Percentiles rank a stretch among this genome's conserved stretches.
phyloP scores from a whole-genome alignment of 2,329 filamentous ascomycete genomes.

The Cryphonectria japonica region DNA sequence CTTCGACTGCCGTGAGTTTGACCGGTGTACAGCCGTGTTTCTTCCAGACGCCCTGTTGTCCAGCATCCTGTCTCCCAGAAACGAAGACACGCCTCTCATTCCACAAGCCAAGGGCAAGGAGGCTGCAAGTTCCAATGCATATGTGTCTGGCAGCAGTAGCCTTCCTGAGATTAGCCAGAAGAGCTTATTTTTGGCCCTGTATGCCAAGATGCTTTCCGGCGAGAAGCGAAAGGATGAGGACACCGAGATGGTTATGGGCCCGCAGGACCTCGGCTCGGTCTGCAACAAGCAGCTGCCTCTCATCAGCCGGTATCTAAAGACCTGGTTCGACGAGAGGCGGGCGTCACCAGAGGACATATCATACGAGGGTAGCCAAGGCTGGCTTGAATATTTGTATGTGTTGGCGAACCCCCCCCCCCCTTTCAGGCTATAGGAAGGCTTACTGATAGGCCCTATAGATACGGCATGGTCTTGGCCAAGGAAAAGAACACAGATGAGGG shows the following conservation, averaged over 20 bases:
- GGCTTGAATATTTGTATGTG: slow-evolving; percentile 77
- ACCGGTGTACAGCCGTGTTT: slow-evolving; percentile 89
- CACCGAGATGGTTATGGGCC: slow-evolving; percentile 94
- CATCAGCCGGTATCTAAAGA: slow-evolving; percentile 75
- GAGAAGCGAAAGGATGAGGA: slow-evolving; percentile 98
- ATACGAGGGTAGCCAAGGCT: slow-evolving; percentile 73
- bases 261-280: slow-evolving; percentile 83
- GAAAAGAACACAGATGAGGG: slow-evolving; percentile 88
- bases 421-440: not conserved
- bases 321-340: slow-evolving; percentile 74
- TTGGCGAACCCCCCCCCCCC: not conserved
- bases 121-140: slow-evolving; percentile 32
- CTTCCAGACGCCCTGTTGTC: slow-evolving; percentile 79
- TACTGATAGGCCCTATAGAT: slow-evolving; percentile 48
- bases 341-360: slow-evolving; percentile 59
- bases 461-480: slow-evolving; percentile 87
- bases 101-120: slow-evolving; percentile 67
- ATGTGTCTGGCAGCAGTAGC: slow-evolving; percentile 26
- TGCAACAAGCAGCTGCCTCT: slow-evolving; percentile 82
- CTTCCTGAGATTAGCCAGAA: slow-evolving; percentile 78
- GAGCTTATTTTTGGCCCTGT: slow-evolving; percentile 87
- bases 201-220: slow-evolving; percentile 89
- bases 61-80: slow-evolving; percentile 60
- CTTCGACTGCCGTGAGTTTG: slow-evolving; percentile 94
- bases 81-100: slow-evolving; percentile 42